Conservation (phyloP, 2,329 filamentous ascomycete species). For the Coniella vitis region DNA sequence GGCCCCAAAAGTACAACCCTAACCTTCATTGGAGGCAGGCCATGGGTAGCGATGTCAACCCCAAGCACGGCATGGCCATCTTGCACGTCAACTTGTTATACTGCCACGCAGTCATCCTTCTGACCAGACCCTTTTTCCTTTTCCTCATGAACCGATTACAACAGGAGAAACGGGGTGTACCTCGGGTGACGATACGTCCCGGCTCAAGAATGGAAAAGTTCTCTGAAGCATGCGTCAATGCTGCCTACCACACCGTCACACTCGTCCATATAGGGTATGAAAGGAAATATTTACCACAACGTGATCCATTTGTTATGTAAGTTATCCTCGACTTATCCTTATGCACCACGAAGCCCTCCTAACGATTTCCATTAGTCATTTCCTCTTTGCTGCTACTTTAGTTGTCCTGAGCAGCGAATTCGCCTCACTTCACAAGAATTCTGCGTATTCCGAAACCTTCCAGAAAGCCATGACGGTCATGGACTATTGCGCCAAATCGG, state of each 20-base stretch:
- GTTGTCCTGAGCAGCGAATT: constrained; percentile 53
- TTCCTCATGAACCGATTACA: constrained; percentile 42
- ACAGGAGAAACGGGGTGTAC: constrained; percentile 25
- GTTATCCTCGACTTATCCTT: constrained; percentile 19
- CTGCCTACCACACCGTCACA: constrained; percentile 42
- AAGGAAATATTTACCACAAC: constrained; percentile 38
- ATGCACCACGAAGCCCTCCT: not conserved
- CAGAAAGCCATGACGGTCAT: constrained; percentile 40
- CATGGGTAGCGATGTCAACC: constrained; percentile 30
- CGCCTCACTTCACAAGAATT: constrained; percentile 39
- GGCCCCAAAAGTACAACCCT: constrained; percentile 41
- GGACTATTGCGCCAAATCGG: constrained; percentile 38
- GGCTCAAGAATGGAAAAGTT: constrained; percentile 36
- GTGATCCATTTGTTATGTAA: constrained; percentile 52
- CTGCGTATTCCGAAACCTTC: constrained; percentile 30
- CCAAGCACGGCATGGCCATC: constrained; percentile 50
- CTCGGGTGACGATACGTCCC: constrained; percentile 23
- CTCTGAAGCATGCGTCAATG: constrained; percentile 44
- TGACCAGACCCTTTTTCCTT: constrained; percentile 59
- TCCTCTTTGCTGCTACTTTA: constrained; percentile 48
- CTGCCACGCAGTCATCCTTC: constrained; percentile 54
- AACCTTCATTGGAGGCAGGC: constrained; percentile 45
- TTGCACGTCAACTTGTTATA: constrained; percentile 57
- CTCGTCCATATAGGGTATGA: constrained; percentile 39
- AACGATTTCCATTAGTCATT: constrained; percentile 36